Evolutionary conservation across 371 early-diverging fungal genomes (phyloP).

Genomic region (Rhizopus arrhizus): DNA sequence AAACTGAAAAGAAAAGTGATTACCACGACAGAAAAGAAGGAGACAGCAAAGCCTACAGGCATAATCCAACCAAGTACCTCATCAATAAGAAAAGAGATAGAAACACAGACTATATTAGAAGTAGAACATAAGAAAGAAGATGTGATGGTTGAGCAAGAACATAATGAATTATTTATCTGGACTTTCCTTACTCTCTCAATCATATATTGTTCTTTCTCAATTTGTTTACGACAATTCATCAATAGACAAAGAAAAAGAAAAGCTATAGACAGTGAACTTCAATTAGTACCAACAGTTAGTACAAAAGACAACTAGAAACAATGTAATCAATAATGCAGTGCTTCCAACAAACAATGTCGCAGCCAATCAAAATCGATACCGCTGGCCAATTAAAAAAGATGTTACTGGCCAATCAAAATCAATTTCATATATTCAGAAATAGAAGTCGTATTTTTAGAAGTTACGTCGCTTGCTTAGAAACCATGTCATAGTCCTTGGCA

Average conservation of each 20-base stretch:
- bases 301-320: slow-evolving; percentile 4
- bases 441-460: too few species aligned
- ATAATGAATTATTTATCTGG: slow-evolving; percentile 36
- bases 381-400: too few species aligned
- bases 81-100: background rate
- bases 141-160: slow-evolving; percentile 19
- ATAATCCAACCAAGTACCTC: background rate
- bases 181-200: slow-evolving; percentile 25
- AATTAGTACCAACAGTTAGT: background rate
- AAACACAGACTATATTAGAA: slow-evolving; percentile 15
- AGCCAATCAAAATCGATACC: background rate
- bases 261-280: slow-evolving; percentile 5
- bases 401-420: too few species aligned
- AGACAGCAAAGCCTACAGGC: background rate
- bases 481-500: too few species aligned
- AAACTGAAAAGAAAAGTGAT: slow-evolving; percentile 25
- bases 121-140: slow-evolving; percentile 22
- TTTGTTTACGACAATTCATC: slow-evolving; percentile 21
- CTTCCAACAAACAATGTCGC: background rate
- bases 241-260: slow-evolving; percentile 8
- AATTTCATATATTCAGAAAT: too few species aligned
- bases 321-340: too few species aligned
- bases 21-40: background rate
- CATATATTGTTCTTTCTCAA: slow-evolving; percentile 34
- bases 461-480: too few species aligned